Evolutionary conservation across 2,329 filamentous ascomycete genomes (phyloP).

Genomic region (Pestalotiopsis sp.): DNA sequence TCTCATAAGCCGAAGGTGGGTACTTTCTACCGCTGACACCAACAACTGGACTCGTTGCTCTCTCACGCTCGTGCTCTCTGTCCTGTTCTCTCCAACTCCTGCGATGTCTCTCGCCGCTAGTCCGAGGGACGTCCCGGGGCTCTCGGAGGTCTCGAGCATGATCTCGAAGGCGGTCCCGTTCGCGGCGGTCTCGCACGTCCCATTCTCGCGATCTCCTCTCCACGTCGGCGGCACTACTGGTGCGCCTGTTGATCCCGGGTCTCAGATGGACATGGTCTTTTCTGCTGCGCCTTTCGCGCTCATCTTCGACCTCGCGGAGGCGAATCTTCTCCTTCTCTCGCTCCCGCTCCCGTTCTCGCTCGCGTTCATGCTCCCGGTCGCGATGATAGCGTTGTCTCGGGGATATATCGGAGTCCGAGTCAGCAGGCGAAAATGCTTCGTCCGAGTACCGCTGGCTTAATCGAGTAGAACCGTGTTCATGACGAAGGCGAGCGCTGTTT

Average conservation of each 20-base stretch:
- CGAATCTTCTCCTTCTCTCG: constrained; percentile 23
- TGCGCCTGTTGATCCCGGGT: constrained; percentile 26
- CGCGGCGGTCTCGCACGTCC: constrained; percentile 23
- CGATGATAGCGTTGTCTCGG: constrained; percentile 22
- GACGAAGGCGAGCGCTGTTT: constrained; percentile 23
- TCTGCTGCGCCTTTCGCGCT: constrained; percentile 27
- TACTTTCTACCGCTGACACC: constrained; percentile 32
- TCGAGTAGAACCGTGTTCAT: constrained; percentile 24
- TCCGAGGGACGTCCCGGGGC: constrained; percentile 28
- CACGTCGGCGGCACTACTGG: constrained; percentile 33
- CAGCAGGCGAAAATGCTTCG: constrained; percentile 29
- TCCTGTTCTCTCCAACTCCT: constrained; percentile 21
- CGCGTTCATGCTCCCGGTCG: constrained; percentile 14
- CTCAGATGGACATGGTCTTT: constrained; percentile 29
- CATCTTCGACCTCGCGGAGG: constrained; percentile 24
- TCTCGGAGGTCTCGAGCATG: constrained; percentile 32
- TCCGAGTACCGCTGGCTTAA: constrained; percentile 29
- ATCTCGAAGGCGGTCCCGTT: constrained; percentile 11
- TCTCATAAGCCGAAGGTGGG: constrained; percentile 16
- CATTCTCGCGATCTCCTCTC: constrained; percentile 29
- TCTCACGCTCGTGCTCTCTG: constrained; percentile 28
- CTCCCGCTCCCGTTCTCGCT: constrained; percentile 19
- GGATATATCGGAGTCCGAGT: constrained; percentile 27
- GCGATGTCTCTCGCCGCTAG: constrained; percentile 29
- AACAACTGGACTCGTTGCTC: constrained; percentile 13